phyloP scores from a whole-genome alignment of 441 rosid genomes.

The Populus trichocarpa region DNA sequence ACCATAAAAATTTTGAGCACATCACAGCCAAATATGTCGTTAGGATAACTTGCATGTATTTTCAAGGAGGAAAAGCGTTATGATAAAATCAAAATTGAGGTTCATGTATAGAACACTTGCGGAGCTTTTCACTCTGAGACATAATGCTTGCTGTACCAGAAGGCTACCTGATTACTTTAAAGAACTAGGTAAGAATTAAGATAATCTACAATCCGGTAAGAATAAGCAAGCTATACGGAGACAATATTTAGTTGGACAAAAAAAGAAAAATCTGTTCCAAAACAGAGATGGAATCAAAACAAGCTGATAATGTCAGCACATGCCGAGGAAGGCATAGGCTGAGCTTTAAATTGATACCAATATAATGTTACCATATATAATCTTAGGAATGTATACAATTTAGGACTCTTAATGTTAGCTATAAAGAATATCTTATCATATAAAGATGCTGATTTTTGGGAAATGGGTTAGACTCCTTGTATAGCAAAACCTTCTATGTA shows the following conservation, averaged over 20 bases:
- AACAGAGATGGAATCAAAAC: neutral
- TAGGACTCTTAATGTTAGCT: too few relatives aligned
- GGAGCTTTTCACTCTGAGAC: neutral
- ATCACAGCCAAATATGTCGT: neutral
- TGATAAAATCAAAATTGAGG: neutral
- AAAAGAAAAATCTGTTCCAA: neutral
- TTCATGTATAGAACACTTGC: neutral
- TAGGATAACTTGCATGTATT: neutral
- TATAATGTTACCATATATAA: too few relatives aligned
- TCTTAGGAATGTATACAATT: too few relatives aligned
- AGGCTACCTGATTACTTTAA: neutral
- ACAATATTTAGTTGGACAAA: neutral
- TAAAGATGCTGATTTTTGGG: too few relatives aligned
- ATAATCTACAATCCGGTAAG: neutral
- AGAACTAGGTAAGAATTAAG: neutral
- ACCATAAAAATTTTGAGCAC: neutral
- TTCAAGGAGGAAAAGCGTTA: neutral
- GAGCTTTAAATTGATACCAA: neutral
- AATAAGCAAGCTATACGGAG: neutral
- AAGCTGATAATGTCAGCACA: neutral
- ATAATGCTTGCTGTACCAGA: neutral
- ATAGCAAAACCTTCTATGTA: too few relatives aligned
- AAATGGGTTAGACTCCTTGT: too few relatives aligned
- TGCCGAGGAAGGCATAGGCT: neutral
- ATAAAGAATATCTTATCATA: too few relatives aligned